Percentiles rank a stretch among this genome's conserved stretches.
Conservation (phyloP, 345 rosid species). For the Cardamine resedifolia region DNA sequence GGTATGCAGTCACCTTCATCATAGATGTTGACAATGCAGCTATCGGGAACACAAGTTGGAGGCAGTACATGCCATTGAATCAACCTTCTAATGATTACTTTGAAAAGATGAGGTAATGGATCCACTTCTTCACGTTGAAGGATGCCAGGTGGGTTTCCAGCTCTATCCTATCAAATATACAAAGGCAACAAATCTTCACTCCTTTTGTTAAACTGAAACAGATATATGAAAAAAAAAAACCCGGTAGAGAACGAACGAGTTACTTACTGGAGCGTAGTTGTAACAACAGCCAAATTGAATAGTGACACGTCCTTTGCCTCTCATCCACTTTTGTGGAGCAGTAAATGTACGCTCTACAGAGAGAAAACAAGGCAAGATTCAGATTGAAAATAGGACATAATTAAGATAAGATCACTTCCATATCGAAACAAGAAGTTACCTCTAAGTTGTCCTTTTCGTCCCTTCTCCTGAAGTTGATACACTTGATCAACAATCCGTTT, state of each 20-base stretch:
- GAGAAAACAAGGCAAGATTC: neutral
- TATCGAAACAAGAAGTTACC: conserved; percentile 33
- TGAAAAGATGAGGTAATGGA: conserved; percentile 59
- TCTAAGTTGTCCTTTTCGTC: conserved; percentile 53
- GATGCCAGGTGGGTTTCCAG: conserved; percentile 67
- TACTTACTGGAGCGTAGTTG: conserved; percentile 50
- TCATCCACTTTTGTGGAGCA: conserved; percentile 70
- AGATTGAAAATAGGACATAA: neutral
- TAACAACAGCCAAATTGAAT: conserved; percentile 70
- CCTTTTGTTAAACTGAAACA: neutral
- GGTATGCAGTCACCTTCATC: conserved; percentile 76
- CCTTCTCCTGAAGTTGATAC: conserved; percentile 50
- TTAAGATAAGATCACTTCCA: neutral
- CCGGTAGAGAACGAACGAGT: neutral
- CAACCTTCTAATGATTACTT: conserved; percentile 59
- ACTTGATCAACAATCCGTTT: conserved; percentile 55
- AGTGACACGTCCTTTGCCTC: conserved; percentile 72
- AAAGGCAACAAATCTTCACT: neutral
- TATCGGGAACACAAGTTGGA: conserved; percentile 59
- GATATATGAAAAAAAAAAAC: neutral
- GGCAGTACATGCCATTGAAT: conserved; percentile 60
- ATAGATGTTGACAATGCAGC: conserved; percentile 71
- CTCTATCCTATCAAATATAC: conserved; percentile 46
- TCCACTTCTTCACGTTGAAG: conserved; percentile 53
- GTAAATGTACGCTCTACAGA: conserved; percentile 55